Evolutionary conservation across 768 basidiomycete genomes (phyloP).

Genomic region (Cystofilobasidium macerans): DNA sequence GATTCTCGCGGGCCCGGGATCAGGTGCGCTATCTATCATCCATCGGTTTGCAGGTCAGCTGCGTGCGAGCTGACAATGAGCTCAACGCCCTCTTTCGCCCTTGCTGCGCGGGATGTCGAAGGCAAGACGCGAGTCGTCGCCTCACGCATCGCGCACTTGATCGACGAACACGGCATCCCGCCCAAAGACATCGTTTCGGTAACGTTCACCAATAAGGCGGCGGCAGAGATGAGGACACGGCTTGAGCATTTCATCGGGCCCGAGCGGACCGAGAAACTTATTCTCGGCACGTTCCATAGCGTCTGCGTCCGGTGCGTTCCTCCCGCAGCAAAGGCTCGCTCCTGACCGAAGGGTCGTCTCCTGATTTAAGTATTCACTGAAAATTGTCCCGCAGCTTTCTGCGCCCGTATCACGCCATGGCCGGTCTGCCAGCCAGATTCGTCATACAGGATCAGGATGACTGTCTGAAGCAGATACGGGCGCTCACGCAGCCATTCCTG

Average conservation of each 20-base stretch:
- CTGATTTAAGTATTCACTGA: neutral
- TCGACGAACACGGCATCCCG: slow-evolving; percentile 45
- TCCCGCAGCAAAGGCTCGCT: neutral
- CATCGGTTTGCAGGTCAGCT: neutral
- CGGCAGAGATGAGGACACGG: slow-evolving; percentile 70
- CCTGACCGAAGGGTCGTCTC: neutral
- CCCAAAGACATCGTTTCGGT: slow-evolving; percentile 62
- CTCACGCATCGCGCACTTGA: slow-evolving; percentile 56
- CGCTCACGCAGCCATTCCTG: too few relatives aligned
- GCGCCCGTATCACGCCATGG: neutral
- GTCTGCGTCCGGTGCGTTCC: neutral
- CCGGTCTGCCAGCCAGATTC: slow-evolving; percentile 44
- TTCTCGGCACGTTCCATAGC: slow-evolving; percentile 39
- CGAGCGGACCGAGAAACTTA: slow-evolving; percentile 45
- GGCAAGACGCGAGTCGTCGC: slow-evolving; percentile 49
- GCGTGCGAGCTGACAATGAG: neutral
- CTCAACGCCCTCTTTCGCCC: neutral
- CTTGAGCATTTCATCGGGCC: slow-evolving; percentile 58
- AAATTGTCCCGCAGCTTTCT: neutral
- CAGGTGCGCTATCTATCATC: slow-evolving; percentile 40
- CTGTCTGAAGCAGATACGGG: slow-evolving; percentile 59
- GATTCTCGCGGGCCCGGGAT: slow-evolving; percentile 70
- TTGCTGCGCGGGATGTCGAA: slow-evolving; percentile 6
- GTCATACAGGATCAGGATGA: slow-evolving; percentile 73
- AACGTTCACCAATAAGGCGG: slow-evolving; percentile 83